Base-by-base conservation (phyloP, 73 alveolate species). In the Breviolum minutum region DNA sequence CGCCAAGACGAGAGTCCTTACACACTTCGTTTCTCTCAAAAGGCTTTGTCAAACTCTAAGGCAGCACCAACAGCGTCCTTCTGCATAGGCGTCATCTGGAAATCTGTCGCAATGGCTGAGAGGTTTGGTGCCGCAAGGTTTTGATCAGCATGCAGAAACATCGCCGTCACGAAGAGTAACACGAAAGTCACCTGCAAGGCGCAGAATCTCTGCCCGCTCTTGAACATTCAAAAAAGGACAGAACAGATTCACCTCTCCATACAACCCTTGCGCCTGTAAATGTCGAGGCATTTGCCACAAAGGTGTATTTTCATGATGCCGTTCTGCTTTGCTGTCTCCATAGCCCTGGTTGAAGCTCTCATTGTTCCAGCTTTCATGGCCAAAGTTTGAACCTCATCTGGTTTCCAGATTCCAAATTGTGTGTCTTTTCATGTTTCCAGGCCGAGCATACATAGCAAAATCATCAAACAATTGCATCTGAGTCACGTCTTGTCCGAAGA, bases 81-180 rank as follows among this genome's bases (percentile, higher is more conserved):
- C 94, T 94, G 99, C 99, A 94, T 94, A 7, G 99, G 99, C 11
- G 99, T 94, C 99, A 94, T 94, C 68, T 94, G 82, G 54, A 94
- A 94, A 63, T 94, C 99, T 14, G 13, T 80, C 13, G 99, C 99
- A 64, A 94, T 94, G 19, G 90, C 94, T 8, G 99, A 94, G 32
- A 94, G 94, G 63, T 94, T 94, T 12, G 99, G 99, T 3, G 99
- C 99, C 9, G 99, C 99, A 60, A 94, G 87, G 62, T 94, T 94
- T 20, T 94, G 99, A 68, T 94, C 99, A 27, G 99, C 99, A 26
- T 94, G 99, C 7, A 94, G 94, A 83, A 66, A 94, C 94, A 94
- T 80, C 12, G 99, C 99, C 71, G 99, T 94, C 30, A 94, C 85
- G 68, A 94, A 94, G 60, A 94, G 94, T 30, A 94, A 90, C 32